Evolutionary conservation across 2,329 filamentous ascomycete species (phyloP).

Genomic region (Cladosporium velox): DNA sequence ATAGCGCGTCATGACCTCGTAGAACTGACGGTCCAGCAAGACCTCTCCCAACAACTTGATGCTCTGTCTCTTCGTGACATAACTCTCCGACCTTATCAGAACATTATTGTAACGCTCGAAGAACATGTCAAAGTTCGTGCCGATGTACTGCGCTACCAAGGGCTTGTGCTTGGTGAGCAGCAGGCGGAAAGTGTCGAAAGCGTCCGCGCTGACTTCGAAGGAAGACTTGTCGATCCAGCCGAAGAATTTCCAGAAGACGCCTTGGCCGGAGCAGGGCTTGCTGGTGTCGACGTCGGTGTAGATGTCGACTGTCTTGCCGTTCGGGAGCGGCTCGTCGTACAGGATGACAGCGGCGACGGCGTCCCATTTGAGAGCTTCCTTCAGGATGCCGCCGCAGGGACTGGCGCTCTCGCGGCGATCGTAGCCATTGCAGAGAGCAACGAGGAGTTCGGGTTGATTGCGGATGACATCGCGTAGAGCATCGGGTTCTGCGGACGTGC

Average conservation of each 20-base stretch:
- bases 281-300: conserved; percentile 67
- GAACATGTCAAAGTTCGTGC: conserved; percentile 89
- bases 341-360: conserved; percentile 86
- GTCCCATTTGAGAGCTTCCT: conserved; percentile 89
- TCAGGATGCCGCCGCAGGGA: conserved; percentile 83
- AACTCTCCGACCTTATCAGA: conserved; percentile 88
- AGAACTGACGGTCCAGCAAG: conserved; percentile 90
- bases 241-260: conserved; percentile 96
- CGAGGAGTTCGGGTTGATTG: conserved; percentile 80
- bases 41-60: conserved; percentile 97
- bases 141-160: conserved; percentile 82
- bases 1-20: conserved; percentile 96
- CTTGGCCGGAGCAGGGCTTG: conserved; percentile 72
- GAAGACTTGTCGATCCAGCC: conserved; percentile 95
- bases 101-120: conserved; percentile 87
- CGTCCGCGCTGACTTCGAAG: conserved; percentile 95
- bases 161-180: conserved; percentile 92
- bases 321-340: conserved; percentile 74
- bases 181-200: conserved; percentile 95
- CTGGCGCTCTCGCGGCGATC: conserved; percentile 88
- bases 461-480: conserved; percentile 88
- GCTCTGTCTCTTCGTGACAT: conserved; percentile 96
- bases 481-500: conserved; percentile 71
- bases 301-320: conserved; percentile 70
- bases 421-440: conserved; percentile 87